Evolutionary conservation across 1,139 yeast species (phyloP).

Genomic region (Protomyces lactucae-debilis): DNA sequence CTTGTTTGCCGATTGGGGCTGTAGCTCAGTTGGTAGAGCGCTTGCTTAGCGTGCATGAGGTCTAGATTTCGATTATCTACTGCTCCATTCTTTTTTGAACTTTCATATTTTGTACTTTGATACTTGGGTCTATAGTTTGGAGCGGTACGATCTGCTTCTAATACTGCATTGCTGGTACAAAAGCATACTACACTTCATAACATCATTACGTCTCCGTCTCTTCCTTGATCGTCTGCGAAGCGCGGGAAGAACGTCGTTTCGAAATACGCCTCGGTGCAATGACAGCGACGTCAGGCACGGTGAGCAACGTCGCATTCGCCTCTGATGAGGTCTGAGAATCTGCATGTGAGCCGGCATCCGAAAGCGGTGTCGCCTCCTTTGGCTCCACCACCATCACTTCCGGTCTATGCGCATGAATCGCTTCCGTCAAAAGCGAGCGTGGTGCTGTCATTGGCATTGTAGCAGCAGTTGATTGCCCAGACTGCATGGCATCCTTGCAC

Average conservation of each 20-base stretch:
- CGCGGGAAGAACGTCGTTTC: background rate
- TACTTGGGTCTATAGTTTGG: background rate
- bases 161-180: background rate
- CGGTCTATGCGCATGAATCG: background rate
- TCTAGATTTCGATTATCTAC: conserved; percentile 25
- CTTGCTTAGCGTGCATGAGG: conserved; percentile 26
- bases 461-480: background rate
- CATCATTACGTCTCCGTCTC: background rate
- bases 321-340: background rate
- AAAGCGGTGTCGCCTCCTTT: background rate
- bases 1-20: background rate
- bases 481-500: background rate
- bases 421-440: background rate
- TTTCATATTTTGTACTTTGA: background rate
- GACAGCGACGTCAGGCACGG: background rate
- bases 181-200: background rate
- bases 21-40: conserved; percentile 26
- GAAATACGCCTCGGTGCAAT: background rate
- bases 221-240: background rate
- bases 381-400: background rate
- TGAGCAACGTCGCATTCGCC: background rate
- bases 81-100: conserved; percentile 16
- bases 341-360: background rate
- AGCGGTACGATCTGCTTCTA: background rate
- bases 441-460: background rate